phyloP scores from a whole-genome alignment of 2,329 filamentous ascomycete species.

The Furcasterigmium sp. region DNA sequence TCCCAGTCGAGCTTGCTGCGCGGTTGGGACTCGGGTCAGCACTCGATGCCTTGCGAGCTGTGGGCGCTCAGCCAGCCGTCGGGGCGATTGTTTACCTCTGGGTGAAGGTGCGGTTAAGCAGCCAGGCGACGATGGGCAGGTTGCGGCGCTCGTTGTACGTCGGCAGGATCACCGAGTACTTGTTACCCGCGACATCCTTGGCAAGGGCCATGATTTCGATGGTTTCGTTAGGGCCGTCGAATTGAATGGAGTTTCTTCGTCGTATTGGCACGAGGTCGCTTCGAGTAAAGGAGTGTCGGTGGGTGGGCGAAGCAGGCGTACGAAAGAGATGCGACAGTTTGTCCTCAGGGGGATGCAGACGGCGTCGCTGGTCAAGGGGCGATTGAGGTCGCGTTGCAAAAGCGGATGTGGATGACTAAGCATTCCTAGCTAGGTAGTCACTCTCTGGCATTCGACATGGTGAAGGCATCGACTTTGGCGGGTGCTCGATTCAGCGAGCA shows the following conservation, averaged over 20 bases:
- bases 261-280: background rate
- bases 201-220: conserved; percentile 38
- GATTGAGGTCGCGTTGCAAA: no score
- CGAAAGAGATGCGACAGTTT: background rate
- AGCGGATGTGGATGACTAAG: background rate
- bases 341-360: no score
- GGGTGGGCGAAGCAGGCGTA: conserved; percentile 8
- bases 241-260: background rate
- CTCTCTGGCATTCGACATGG: no score
- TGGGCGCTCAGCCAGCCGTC: no score
- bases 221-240: background rate
- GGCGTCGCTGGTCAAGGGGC: no score
- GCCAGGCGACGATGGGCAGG: conserved; percentile 90
- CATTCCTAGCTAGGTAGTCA: no score
- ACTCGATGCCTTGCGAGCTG: background rate
- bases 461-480: no score
- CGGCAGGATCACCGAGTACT: conserved; percentile 95
- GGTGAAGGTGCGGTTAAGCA: conserved; percentile 87
- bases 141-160: conserved; percentile 99
- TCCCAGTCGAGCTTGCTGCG: conserved; percentile 89
- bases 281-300: conserved; percentile 19
- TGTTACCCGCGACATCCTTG: conserved; percentile 48
- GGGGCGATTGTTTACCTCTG: conserved; percentile 60
- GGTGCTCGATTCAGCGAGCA: no score
- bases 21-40: conserved; percentile 2